phyloP scores from a whole-genome alignment of 805 yeast species.

The Pichia membranifaciens region DNA sequence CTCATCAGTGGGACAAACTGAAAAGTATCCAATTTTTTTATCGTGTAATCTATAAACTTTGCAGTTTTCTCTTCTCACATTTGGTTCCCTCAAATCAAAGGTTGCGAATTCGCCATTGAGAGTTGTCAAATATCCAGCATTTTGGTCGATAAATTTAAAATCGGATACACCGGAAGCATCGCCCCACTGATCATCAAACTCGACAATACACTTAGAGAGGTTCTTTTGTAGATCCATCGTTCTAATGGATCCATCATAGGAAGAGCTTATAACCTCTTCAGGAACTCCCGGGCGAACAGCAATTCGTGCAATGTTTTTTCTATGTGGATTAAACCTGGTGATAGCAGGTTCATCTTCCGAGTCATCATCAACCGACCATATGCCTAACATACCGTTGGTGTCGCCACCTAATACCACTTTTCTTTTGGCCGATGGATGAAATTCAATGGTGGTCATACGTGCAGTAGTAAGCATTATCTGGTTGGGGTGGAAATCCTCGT shows the following conservation, averaged over 20 bases:
- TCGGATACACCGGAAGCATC: conserved; percentile 69
- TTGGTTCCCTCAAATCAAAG: conserved; percentile 55
- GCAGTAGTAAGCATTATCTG: conserved; percentile 66
- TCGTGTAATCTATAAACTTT: conserved; percentile 63
- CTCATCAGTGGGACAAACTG: conserved; percentile 62
- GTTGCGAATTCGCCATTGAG: conserved; percentile 71
- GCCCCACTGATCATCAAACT: conserved; percentile 48
- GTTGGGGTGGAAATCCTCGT: conserved; percentile 56
- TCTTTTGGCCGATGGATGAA: conserved; percentile 67
- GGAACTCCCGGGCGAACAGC: conserved; percentile 45
- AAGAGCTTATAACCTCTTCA: conserved; percentile 55
- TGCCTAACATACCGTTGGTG: conserved; percentile 76
- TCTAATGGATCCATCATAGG: conserved; percentile 87
- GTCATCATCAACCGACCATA: conserved; percentile 68
- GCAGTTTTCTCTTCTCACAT: conserved; percentile 14
- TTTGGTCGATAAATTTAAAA: conserved; percentile 50
- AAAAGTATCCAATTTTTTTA: conserved; percentile 88
- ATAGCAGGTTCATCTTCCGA: conserved; percentile 44
- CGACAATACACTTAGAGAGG: conserved; percentile 55
- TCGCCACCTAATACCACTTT: conserved; percentile 81
- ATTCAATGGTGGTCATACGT: conserved; percentile 65
- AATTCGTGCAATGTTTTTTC: conserved; percentile 58
- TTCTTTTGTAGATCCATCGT: conserved; percentile 59
- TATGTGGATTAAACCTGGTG: conserved; percentile 65
- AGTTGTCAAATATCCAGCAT: conserved; percentile 67